Percentiles rank a stretch among this genome's conserved stretches.
These are phyloP conservation scores for Botrytis elliptica DNA, from an alignment of 2,329 filamentous ascomycete genomes.

Conservation along the genomic window DNA sequence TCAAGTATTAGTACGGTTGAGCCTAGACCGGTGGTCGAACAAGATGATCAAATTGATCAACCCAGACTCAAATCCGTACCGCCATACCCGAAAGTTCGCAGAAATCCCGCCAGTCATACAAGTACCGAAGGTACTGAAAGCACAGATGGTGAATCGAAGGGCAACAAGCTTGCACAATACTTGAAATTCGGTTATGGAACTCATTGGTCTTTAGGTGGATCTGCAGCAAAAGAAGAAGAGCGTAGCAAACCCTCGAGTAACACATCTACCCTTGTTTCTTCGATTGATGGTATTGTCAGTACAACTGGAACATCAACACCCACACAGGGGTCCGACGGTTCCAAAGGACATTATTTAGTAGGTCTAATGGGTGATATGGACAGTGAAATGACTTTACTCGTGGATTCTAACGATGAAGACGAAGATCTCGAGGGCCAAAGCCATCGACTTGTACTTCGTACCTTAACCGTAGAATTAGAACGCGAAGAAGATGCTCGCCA, in stretches of 20 bases:
- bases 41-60: not conserved
- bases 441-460: constrained; percentile 61
- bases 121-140: constrained; percentile 20
- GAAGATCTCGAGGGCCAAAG: constrained; percentile 39
- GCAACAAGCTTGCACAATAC: constrained; percentile 56
- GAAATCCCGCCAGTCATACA: constrained; percentile 26
- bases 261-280: not conserved
- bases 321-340: constrained; percentile 25
- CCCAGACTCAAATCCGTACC: constrained; percentile 4
- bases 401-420: constrained; percentile 18
- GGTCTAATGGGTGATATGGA: constrained; percentile 66
- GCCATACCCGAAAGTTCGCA: constrained; percentile 23
- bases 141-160: constrained; percentile 32
- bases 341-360: constrained; percentile 59
- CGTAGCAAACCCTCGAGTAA: constrained; percentile 2
- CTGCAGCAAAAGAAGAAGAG: constrained; percentile 25
- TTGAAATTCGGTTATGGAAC: constrained; percentile 67
- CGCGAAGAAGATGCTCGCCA: constrained; percentile 42
- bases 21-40: not conserved
- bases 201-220: constrained; percentile 56
- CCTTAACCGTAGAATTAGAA: constrained; percentile 65
- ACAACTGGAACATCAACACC: constrained; percentile 2
- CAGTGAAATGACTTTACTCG: constrained; percentile 38
- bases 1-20: constrained; percentile 10
- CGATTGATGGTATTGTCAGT: constrained; percentile 4